Evolutionary conservation across 768 basidiomycete genomes (phyloP).

Genomic region (Hericium coralloides): DNA sequence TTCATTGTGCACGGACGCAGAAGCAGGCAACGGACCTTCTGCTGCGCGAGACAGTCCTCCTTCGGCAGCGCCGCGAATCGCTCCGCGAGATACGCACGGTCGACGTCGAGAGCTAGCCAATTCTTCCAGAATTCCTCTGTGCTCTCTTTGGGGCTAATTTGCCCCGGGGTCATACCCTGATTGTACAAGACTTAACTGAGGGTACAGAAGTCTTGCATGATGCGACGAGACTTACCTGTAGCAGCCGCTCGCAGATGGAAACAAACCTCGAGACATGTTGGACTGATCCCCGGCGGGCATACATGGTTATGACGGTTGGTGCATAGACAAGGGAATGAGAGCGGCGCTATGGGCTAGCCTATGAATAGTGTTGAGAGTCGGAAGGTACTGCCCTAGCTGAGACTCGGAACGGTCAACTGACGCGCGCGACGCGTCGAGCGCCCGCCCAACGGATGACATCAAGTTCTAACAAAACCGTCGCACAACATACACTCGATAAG

Average conservation of each 20-base stretch:
- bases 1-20: neutral
- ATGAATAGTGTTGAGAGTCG: too few relatives aligned
- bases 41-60: conserved; percentile 36
- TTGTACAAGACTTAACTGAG: neutral
- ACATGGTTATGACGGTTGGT: neutral
- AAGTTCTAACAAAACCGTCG: too few relatives aligned
- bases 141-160: conserved; percentile 37
- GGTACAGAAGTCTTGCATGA: neutral
- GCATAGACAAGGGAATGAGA: too few relatives aligned
- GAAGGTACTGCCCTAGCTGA: too few relatives aligned
- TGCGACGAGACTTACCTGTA: neutral
- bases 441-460: too few relatives aligned
- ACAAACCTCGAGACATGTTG: neutral
- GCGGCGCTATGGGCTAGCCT: too few relatives aligned
- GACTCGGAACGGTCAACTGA: too few relatives aligned
- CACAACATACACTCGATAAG: too few relatives aligned
- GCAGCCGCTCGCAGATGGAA: neutral
- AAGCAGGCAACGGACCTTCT: conserved; percentile 36
- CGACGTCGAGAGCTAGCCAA: conserved; percentile 43
- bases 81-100: conserved; percentile 34
- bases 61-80: conserved; percentile 35
- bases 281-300: neutral
- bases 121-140: conserved; percentile 42
- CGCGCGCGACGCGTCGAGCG: too few relatives aligned
- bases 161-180: conserved; percentile 33